Evolutionary conservation across 805 yeast species (phyloP), one percentile per base, ranked within the genome.

Genomic region (Yarrowia keelungensis): DNA sequence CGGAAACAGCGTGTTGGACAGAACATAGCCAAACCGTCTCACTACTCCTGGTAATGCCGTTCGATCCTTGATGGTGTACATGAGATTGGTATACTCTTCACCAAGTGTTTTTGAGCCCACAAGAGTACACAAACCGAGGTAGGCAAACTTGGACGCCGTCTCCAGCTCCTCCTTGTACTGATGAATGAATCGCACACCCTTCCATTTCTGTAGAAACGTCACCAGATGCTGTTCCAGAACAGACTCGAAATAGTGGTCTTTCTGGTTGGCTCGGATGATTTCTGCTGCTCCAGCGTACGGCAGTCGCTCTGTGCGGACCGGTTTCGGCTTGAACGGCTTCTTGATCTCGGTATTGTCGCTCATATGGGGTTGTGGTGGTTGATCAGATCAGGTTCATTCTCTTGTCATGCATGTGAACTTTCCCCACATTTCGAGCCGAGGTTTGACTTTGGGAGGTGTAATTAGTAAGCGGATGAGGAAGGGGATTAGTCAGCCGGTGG

Each of bases 231-330:
- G 77, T 45, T 83, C 80, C 26, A 91, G 79, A 2, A 84, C 76
- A 0, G 83, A 78, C 72, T 88, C 89, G 51, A 91, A 86, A 73
- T 89, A 91, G 4, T 86, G 83, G 77, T 94, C 99, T 75, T 94
- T 94, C 75, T 94, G 98, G 76, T 91, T 88, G 1, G 98, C 91
- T 66, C 97, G 84, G 45, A 94, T 89, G 74, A 93, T 91, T 11
- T 93, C 89, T 0, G 97, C 93, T 0, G 97, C 93, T 74, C 89
- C 89, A 1, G 97, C 97, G 76, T 86, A 88, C 1, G 93, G 90
- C 15, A 87, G 56, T 2, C 36, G 46, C 19, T 59, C 65, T 7
- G 38, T 41, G 8, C 45, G 45, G 19, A 51, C 19, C 32, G 58
- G 58, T 7, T 51, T 51, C 8, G 41, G 42, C 9, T 32, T 7